Evolutionary conservation across 2,329 filamentous ascomycete genomes (phyloP).

Genomic region (Cyanodermella asteris): DNA sequence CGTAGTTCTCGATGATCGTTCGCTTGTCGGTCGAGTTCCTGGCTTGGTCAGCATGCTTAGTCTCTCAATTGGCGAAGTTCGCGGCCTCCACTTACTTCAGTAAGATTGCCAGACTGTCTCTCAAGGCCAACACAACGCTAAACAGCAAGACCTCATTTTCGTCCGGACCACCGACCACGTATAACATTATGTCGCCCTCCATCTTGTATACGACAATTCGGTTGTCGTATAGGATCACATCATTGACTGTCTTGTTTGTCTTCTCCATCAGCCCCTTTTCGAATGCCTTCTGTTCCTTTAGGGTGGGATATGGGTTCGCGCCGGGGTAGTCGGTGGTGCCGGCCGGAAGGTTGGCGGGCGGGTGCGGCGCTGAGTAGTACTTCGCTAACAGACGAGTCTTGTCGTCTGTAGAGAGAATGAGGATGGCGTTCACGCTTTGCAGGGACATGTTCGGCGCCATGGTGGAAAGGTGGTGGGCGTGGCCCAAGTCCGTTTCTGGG

Average conservation of each 20-base stretch:
- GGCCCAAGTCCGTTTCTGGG: too few species aligned
- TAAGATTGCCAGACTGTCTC: slow-evolving; percentile 73
- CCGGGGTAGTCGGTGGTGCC: slow-evolving; percentile 37
- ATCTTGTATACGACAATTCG: slow-evolving; percentile 93
- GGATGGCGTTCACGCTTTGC: slow-evolving; percentile 54
- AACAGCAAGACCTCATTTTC: slow-evolving; percentile 97
- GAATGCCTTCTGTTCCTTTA: slow-evolving; percentile 89
- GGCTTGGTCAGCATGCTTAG: slow-evolving; percentile 1
- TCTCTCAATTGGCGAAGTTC: slow-evolving; percentile 7
- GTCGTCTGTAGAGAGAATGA: slow-evolving; percentile 67
- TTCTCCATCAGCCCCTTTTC: slow-evolving; percentile 92
- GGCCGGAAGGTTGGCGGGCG: slow-evolving; percentile 34
- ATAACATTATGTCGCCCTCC: slow-evolving; percentile 92
- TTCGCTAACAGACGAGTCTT: slow-evolving; percentile 81
- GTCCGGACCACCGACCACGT: slow-evolving; percentile 73
- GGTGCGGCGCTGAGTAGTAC: slow-evolving; percentile 60
- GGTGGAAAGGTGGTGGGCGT: background rate
- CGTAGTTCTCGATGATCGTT: slow-evolving; percentile 96
- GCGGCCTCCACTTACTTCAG: slow-evolving; percentile 64
- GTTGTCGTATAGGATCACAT: slow-evolving; percentile 96
- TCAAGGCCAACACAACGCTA: slow-evolving; percentile 75
- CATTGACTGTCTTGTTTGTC: slow-evolving; percentile 83
- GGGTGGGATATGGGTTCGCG: slow-evolving; percentile 60
- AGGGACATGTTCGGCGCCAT: slow-evolving; percentile 60
- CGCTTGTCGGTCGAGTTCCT: slow-evolving; percentile 95